A percentile compares a stretch with the other conserved stretches of the same genome.
phyloP scores from a whole-genome alignment of 2,329 filamentous ascomycete genomes.

The Nigrospora osmanthi region DNA sequence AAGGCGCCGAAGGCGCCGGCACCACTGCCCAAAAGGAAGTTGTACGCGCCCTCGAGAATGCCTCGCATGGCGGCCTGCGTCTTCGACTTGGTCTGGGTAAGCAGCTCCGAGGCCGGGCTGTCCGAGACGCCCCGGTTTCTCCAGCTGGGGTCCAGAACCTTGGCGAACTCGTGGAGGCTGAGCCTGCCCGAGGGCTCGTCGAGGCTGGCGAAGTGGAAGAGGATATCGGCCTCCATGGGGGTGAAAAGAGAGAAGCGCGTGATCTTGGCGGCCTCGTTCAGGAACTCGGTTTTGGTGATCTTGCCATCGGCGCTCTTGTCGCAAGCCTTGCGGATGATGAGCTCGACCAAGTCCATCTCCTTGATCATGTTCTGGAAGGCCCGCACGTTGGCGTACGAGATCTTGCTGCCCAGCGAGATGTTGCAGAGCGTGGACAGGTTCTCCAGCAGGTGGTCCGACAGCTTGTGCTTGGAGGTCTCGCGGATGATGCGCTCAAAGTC shows the following conservation, averaged over 20 bases:
- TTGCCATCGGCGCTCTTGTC: constrained; percentile 78
- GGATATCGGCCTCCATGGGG: constrained; percentile 96
- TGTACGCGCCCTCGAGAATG: constrained; percentile 72
- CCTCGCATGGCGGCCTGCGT: constrained; percentile 52
- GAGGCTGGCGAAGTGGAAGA: constrained; percentile 95
- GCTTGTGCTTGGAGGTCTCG: constrained; percentile 89
- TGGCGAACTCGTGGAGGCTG: constrained; percentile 77
- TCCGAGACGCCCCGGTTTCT: constrained; percentile 52
- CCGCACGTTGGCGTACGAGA: constrained; percentile 94
- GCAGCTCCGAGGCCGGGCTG: constrained; percentile 26
- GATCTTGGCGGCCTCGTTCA: constrained; percentile 85
- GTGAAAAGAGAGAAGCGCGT: constrained; percentile 95
- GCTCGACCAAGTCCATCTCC: constrained; percentile 95
- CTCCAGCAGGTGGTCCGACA: constrained; percentile 89
- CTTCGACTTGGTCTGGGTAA: constrained; percentile 41
- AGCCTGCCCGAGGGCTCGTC: constrained; percentile 84
- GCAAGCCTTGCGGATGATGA: constrained; percentile 83
- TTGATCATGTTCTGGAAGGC: constrained; percentile 97
- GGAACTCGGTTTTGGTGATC: constrained; percentile 88
- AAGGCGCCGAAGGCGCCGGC: constrained; percentile 97
- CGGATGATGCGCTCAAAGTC: constrained; percentile 96
- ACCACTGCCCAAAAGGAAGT: constrained; percentile 81
- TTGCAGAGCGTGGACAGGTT: constrained; percentile 93
- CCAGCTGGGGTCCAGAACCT: constrained; percentile 93
- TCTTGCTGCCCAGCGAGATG: constrained; percentile 83